A percentile compares a stretch with the other conserved stretches of the same genome.
Conservation (phyloP, 768 basidiomycete genomes). For the Lactarius trivialis region DNA sequence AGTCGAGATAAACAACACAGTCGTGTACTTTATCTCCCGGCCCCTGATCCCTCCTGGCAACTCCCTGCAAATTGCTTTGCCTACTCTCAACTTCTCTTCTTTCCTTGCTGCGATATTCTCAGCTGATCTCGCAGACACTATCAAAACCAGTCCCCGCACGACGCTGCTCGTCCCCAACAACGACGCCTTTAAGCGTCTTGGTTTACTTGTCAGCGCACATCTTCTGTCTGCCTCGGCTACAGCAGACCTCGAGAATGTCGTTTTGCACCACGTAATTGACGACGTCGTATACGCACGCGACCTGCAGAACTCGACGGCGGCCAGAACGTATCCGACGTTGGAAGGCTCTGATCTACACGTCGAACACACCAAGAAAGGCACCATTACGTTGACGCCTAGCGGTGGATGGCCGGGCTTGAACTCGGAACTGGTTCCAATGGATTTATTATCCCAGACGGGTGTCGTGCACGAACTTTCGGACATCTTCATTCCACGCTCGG, state of each 20-base stretch:
- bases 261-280: conserved; percentile 81
- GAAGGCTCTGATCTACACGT: conserved; percentile 81
- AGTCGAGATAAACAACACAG: conserved; percentile 70
- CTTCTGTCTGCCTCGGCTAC: conserved; percentile 74
- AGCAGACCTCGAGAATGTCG: conserved; percentile 71
- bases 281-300: conserved; percentile 65
- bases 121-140: conserved; percentile 65
- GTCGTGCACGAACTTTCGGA: conserved; percentile 86
- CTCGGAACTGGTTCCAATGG: conserved; percentile 47
- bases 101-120: conserved; percentile 91
- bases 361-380: conserved; percentile 44
- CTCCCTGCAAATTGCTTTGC: conserved; percentile 72
- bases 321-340: conserved; percentile 70
- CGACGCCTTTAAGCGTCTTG: conserved; percentile 80
- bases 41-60: conserved; percentile 80
- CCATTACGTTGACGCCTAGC: conserved; percentile 50
- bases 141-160: conserved; percentile 59
- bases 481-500: conserved; percentile 78
- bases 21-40: conserved; percentile 86
- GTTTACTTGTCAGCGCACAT: conserved; percentile 77
- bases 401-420: conserved; percentile 76
- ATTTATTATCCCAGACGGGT: conserved; percentile 82
- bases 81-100: conserved; percentile 77
- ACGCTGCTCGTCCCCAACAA: conserved; percentile 88
- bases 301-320: conserved; percentile 56